These are phyloP conservation scores for Mrakia gelida DNA, from an alignment of 768 basidiomycete species.

Conservation along the genomic window DNA sequence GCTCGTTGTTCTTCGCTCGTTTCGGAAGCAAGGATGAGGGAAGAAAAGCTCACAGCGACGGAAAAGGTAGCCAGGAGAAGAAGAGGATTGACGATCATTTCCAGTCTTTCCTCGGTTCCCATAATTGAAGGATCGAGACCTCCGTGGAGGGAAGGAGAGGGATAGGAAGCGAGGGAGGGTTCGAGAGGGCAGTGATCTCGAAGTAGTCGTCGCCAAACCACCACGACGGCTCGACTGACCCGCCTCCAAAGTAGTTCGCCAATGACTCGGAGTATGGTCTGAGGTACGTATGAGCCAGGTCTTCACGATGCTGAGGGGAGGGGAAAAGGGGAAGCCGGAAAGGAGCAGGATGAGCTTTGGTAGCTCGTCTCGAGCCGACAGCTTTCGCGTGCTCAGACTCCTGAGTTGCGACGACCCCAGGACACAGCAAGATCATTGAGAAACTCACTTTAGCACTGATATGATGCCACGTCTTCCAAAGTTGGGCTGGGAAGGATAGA, in stretches of 20 bases:
- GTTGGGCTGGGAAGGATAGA: neutral
- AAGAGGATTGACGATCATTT: neutral
- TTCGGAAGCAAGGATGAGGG: neutral
- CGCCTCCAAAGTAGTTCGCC: neutral
- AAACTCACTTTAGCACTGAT: too few relatives aligned
- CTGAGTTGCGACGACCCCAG: too few relatives aligned
- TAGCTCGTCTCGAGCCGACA: too few relatives aligned
- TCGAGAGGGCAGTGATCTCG: neutral
- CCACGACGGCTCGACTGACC: neutral
- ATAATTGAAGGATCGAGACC: too few relatives aligned
- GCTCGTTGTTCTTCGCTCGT: slow-evolving; percentile 39
- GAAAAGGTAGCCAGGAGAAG: neutral
- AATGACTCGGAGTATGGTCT: neutral
- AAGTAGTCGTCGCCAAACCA: neutral
- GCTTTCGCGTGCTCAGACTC: too few relatives aligned
- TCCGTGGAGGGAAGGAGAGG: neutral
- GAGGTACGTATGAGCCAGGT: neutral
- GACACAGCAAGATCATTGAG: too few relatives aligned
- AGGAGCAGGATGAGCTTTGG: neutral
- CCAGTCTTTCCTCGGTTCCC: neutral
- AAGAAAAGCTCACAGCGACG: slow-evolving; percentile 16
- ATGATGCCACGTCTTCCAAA: too few relatives aligned
- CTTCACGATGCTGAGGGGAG: slow-evolving; percentile 5
- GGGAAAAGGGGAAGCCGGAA: neutral
- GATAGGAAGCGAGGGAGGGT: neutral